Evolutionary conservation across 805 yeast genomes (phyloP).

Genomic region (Candida sakaeoensis): DNA sequence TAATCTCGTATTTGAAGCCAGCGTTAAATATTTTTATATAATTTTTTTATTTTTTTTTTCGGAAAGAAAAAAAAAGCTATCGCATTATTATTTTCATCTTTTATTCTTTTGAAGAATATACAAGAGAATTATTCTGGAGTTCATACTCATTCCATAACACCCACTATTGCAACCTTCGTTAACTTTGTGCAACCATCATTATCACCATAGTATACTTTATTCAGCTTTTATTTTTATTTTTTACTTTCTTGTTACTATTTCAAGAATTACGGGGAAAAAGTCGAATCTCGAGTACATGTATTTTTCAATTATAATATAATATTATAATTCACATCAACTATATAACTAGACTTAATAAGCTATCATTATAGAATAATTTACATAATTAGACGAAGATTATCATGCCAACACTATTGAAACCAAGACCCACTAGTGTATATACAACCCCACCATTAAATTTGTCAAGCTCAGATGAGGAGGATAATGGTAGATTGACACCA

Average conservation of each 20-base stretch:
- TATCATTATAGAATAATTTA: too few species aligned
- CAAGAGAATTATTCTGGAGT: too few species aligned
- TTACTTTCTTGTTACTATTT: too few species aligned
- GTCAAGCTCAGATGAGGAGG: conserved; percentile 2
- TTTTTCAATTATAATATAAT: background rate
- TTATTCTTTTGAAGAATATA: too few species aligned
- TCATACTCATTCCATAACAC: too few species aligned
- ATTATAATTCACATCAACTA: background rate
- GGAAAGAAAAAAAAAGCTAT: background rate
- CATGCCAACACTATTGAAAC: background rate
- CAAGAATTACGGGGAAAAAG: too few species aligned
- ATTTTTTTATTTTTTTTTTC: too few species aligned
- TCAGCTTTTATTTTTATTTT: too few species aligned
- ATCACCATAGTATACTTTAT: too few species aligned
- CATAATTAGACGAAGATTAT: too few species aligned
- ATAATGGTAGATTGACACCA: background rate
- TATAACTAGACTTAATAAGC: too few species aligned
- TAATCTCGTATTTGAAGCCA: conserved; percentile 1
- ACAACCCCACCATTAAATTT: conserved; percentile 16
- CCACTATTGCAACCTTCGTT: background rate
- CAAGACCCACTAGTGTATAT: conserved; percentile 16
- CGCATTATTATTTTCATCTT: background rate
- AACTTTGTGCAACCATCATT: background rate
- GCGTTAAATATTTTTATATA: background rate
- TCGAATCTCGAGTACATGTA: background rate